These are phyloP conservation scores for Kwoniella botswanensis DNA, from an alignment of 768 basidiomycete genomes.

Conservation along the genomic window DNA sequence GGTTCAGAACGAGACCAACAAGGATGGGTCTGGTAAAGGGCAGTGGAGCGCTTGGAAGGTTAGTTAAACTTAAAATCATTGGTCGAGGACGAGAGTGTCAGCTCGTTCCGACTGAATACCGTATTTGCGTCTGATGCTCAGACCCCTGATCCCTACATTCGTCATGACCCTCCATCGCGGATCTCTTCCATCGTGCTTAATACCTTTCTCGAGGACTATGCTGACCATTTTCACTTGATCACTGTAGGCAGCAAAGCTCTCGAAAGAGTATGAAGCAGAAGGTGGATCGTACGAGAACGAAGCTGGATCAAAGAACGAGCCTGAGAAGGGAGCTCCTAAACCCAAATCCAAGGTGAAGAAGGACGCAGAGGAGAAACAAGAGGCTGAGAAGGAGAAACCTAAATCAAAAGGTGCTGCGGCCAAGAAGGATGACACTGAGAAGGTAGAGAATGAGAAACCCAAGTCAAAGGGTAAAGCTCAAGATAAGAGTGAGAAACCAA, in stretches of 20 bases:
- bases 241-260: conserved; percentile 46
- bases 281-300: conserved; percentile 55
- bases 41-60: conserved; percentile 57
- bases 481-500: conserved; percentile 17
- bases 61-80: conserved; percentile 11
- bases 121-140: no score
- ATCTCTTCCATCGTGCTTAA: no score
- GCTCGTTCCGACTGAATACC: neutral
- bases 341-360: conserved; percentile 49
- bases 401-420: conserved; percentile 20
- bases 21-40: conserved; percentile 55
- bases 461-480: conserved; percentile 17
- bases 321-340: conserved; percentile 51
- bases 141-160: no score
- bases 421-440: conserved; percentile 30
- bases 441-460: conserved; percentile 16
- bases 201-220: no score
- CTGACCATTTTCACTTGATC: neutral
- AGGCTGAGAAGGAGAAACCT: conserved; percentile 18
- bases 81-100: neutral
- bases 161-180: neutral
- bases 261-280: conserved; percentile 54
- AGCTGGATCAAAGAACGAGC: conserved; percentile 56
- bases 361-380: conserved; percentile 27
- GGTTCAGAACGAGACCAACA: conserved; percentile 55